These are phyloP conservation scores for Tetradesmus obliquus DNA, from an alignment of 139 green algal genomes.

Conservation along the genomic window DNA sequence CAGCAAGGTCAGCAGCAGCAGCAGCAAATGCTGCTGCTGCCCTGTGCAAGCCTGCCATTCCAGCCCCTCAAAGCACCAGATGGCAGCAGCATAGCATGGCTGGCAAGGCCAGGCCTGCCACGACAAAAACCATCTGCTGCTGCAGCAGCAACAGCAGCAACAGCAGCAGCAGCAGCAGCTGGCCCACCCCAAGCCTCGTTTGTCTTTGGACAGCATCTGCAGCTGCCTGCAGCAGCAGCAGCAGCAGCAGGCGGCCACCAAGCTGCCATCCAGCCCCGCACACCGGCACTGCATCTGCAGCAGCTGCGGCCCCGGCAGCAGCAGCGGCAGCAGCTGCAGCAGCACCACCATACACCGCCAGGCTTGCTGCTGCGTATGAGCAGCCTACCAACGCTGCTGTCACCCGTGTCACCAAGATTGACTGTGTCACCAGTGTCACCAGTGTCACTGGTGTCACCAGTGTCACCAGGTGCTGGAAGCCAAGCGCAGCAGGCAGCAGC, in stretches of 20 bases:
- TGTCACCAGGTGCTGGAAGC: too few relatives aligned
- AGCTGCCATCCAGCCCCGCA: neutral
- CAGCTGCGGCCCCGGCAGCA: neutral
- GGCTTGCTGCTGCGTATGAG: neutral
- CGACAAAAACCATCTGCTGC: too few relatives aligned
- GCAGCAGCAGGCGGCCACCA: neutral
- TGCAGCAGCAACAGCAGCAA: neutral
- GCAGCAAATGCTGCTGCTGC: neutral
- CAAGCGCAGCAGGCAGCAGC: neutral
- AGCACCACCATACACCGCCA: neutral
- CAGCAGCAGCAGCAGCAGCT: neutral
- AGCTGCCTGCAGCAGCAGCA: neutral
- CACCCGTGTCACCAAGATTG: neutral
- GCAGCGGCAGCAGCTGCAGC: conserved; percentile 6
- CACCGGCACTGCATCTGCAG: neutral
- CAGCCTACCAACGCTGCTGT: neutral
- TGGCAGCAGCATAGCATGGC: neutral
- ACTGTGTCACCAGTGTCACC: too few relatives aligned
- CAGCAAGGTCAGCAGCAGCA: neutral
- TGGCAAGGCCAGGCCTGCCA: neutral
- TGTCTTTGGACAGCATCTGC: neutral
- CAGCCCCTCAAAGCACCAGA: neutral
- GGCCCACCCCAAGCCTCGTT: neutral
- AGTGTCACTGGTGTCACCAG: too few relatives aligned
- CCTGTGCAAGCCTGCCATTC: neutral